A percentile compares a stretch with the other conserved stretches of the same genome.
These are phyloP conservation scores for Pestalotiopsis sp. DNA, from an alignment of 2,329 filamentous ascomycete species.

Conservation along the genomic window DNA sequence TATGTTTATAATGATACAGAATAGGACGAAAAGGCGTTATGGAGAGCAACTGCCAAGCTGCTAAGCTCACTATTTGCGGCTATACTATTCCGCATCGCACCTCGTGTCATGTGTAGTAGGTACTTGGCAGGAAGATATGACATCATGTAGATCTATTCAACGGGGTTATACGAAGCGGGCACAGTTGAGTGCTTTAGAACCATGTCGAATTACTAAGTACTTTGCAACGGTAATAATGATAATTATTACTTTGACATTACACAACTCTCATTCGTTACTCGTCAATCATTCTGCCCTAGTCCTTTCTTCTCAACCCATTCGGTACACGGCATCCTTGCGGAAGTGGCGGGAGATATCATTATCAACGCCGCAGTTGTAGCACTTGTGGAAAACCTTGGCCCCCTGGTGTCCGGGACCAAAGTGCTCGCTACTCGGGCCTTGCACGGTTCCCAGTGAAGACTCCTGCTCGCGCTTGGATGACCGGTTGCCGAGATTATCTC, in stretches of 20 bases:
- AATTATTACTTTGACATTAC: neutral
- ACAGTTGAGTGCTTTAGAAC: neutral
- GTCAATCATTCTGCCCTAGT: neutral
- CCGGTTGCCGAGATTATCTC: neutral
- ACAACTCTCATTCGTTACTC: neutral
- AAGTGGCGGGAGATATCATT: slow-evolving; percentile 27
- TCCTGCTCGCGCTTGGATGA: neutral
- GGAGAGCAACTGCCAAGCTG: neutral
- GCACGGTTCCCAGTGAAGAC: neutral
- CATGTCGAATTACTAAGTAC: neutral
- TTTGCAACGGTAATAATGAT: too few species aligned
- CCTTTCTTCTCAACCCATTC: slow-evolving; percentile 13
- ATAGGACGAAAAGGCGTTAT: neutral
- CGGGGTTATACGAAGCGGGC: neutral
- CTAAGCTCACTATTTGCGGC: neutral
- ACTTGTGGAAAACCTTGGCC: slow-evolving; percentile 22
- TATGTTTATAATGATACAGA: neutral
- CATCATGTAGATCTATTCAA: neutral
- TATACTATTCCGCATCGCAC: neutral
- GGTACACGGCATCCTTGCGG: slow-evolving; percentile 24
- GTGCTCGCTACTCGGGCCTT: slow-evolving; percentile 6
- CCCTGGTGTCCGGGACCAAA: slow-evolving; percentile 23
- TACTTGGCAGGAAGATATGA: neutral
- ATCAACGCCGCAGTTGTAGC: slow-evolving; percentile 22
- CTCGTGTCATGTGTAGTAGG: neutral